Conservation (phyloP, 768 basidiomycete species). For the Boletus reticulatus region DNA sequence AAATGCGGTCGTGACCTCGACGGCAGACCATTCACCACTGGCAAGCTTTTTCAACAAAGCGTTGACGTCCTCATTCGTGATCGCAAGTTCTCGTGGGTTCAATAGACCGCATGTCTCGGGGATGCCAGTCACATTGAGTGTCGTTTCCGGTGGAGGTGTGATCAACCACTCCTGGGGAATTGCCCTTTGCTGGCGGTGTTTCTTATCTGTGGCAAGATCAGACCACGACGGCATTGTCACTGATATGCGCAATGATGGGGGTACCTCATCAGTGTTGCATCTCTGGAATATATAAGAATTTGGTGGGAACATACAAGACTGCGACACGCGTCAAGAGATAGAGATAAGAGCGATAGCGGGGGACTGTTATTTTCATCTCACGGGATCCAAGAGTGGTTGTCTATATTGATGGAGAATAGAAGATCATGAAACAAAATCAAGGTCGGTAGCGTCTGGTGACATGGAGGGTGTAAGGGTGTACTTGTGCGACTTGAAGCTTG, state of each 20-base stretch:
- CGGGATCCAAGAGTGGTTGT: too few relatives aligned
- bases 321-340: constrained; percentile 1
- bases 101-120: constrained; percentile 60
- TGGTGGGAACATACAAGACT: not conserved
- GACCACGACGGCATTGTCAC: constrained; percentile 40
- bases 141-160: constrained; percentile 43
- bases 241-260: not conserved
- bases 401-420: too few relatives aligned
- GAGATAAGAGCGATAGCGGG: constrained; percentile 4
- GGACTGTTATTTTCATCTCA: too few relatives aligned
- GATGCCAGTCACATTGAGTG: constrained; percentile 51
- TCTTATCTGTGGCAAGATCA: constrained; percentile 53
- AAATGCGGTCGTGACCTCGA: constrained; percentile 71
- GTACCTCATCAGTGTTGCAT: not conserved
- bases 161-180: constrained; percentile 70
- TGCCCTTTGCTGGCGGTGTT: constrained; percentile 45
- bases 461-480: too few relatives aligned
- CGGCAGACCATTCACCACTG: constrained; percentile 53
- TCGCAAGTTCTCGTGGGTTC: constrained; percentile 52
- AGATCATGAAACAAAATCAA: too few relatives aligned
- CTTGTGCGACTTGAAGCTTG: too few relatives aligned
- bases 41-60: constrained; percentile 56
- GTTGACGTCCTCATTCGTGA: constrained; percentile 49
- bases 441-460: too few relatives aligned
- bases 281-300: constrained; percentile 7